Evolutionary conservation across 2,329 filamentous ascomycete genomes (phyloP), one percentile per base, ranked within the genome.

Genomic region (Pezicula carpinea): DNA sequence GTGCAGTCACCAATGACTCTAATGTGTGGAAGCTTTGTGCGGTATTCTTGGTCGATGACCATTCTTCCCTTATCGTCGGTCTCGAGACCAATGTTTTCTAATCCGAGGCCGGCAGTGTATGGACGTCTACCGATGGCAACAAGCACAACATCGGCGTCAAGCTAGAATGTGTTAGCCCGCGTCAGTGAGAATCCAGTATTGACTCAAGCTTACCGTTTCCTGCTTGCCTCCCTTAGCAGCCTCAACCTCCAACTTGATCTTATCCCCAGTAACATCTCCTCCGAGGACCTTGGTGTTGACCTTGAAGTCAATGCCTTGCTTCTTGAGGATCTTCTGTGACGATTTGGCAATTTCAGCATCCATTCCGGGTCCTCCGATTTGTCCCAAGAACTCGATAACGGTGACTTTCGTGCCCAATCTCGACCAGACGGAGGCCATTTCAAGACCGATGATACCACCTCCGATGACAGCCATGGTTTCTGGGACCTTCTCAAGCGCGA

Each of bases 261-360:
- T 82, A 51, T 89, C 83, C 51, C 86, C 85, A 59, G 77, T 83
- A 63, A 82, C 83, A 65, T 97, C 91, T 58, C 93, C 93, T 60
- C 82, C 80, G 54, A 85, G 72, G 55, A 99, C 93, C 81, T 99
- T 99, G 64, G 93, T 97, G 76, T 88, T 86, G 59, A 95, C 83
- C 83, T 95, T 96, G 80, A 99, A 99, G 65, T 96, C 93, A 67
- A 99, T 86, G 52, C 92, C 93, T 76, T 99, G 93, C 80, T 96
- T 97, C 68, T 82, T 82, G 56, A 99, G 81, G 53, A 95, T 84
- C 80, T 96, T 97, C 70, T 96, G 91, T 36, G 87, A 77, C 63
- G 82, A 75, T 78, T 97, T 99, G 64, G 91, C 81, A 62, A 97
- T 88, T 69, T 99, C 93, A 40, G 79, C 70, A 66, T 99, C 93